Evolutionary conservation across 2,329 filamentous ascomycete genomes (phyloP).

Genomic region (Cladosporium velox): DNA sequence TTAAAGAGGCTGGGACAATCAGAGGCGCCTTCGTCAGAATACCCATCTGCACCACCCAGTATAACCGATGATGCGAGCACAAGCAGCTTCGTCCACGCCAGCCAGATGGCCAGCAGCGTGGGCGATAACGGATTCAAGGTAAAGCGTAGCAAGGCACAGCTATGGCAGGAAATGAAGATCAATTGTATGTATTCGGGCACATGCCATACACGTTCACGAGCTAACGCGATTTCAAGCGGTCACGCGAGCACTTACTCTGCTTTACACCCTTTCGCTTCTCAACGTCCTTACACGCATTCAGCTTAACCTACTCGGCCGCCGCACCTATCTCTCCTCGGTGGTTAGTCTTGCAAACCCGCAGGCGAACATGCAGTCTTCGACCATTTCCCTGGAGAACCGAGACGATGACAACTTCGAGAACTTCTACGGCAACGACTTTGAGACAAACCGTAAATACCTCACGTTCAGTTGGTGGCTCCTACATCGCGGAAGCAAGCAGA

Average conservation of each 20-base stretch:
- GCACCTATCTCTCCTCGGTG: conserved; percentile 94
- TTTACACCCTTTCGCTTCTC: conserved; percentile 87
- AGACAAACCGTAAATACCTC: conserved; percentile 91
- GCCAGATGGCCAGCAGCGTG: conserved; percentile 63
- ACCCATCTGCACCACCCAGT: conserved; percentile 62
- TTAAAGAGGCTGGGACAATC: conserved; percentile 46
- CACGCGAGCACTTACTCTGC: conserved; percentile 83
- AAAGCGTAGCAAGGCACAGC: conserved; percentile 83
- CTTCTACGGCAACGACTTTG: conserved; percentile 87
- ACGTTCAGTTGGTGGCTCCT: conserved; percentile 98
- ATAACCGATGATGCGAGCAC: conserved; percentile 81
- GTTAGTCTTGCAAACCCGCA: conserved; percentile 80
- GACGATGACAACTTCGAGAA: conserved; percentile 85
- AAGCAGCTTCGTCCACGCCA: conserved; percentile 80
- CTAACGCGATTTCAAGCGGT: conserved; percentile 62
- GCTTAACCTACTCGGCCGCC: conserved; percentile 90
- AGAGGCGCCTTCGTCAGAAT: conserved; percentile 59
- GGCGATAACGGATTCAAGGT: conserved; percentile 53
- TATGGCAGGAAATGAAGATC: conserved; percentile 98
- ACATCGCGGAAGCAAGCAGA: conserved; percentile 81
- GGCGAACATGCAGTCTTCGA: conserved; percentile 62
- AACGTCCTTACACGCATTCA: conserved; percentile 93
- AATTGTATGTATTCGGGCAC: conserved; percentile 64
- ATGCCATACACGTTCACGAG: background rate
- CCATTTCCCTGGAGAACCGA: conserved; percentile 88